These are phyloP conservation scores for Fraxinus velutina DNA, from an alignment of 305 asterid species.

Conservation along the genomic window DNA sequence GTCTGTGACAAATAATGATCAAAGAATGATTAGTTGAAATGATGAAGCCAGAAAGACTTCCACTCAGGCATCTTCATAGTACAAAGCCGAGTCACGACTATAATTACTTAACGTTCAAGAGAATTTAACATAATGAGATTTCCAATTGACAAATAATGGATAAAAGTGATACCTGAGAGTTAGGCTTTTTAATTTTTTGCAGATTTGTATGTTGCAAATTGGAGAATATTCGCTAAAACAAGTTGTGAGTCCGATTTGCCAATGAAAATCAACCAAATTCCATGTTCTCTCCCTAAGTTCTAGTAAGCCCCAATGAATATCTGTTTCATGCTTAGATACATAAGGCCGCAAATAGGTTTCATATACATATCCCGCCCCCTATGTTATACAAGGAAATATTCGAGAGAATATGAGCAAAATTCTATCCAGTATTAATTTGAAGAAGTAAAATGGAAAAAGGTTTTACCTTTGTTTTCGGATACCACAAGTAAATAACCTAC, in stretches of 20 bases:
- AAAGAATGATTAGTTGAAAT: too few species aligned
- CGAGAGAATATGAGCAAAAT: not conserved
- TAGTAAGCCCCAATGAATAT: conserved; percentile 53
- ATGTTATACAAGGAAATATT: not conserved
- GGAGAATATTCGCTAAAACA: conserved; percentile 58
- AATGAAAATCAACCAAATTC: conserved; percentile 64
- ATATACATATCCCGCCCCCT: conserved; percentile 68
- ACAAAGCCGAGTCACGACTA: too few species aligned
- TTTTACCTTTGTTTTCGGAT: conserved; percentile 73
- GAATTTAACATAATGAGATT: not conserved
- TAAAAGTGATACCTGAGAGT: conserved; percentile 34
- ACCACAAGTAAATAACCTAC: conserved; percentile 69
- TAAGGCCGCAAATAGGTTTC: conserved; percentile 55
- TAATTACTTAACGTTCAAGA: too few species aligned
- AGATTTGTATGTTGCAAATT: conserved; percentile 35
- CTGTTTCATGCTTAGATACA: conserved; percentile 52
- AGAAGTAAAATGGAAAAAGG: not conserved
- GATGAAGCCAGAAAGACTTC: too few species aligned
- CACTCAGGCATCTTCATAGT: too few species aligned
- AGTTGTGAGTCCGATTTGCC: conserved; percentile 68
- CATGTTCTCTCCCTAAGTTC: conserved; percentile 66
- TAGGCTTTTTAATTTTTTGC: not conserved
- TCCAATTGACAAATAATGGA: not conserved
- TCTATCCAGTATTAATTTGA: not conserved
- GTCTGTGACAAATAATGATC: not conserved